phyloP scores from a whole-genome alignment of 2,329 filamentous ascomycete species.

The Ophiostoma sp. region DNA sequence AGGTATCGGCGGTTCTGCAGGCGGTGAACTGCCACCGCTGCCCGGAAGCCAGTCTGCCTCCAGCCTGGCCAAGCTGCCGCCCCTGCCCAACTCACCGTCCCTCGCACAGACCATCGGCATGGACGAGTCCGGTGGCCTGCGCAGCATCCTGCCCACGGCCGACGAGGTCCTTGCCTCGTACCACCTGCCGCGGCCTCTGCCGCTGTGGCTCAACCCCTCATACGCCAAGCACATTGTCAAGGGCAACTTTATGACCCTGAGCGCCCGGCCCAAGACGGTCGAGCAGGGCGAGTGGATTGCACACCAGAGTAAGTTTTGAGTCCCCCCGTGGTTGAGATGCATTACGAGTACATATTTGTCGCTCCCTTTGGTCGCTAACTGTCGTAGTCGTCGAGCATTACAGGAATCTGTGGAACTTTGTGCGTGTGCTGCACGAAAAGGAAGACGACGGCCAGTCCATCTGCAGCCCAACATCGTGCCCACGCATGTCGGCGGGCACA shows the following conservation, averaged over 20 bases:
- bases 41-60: constrained; percentile 54
- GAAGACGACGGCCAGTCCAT: constrained; percentile 76
- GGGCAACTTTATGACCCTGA: constrained; percentile 96
- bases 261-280: constrained; percentile 87
- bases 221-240: constrained; percentile 88
- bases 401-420: constrained; percentile 83
- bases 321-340: neutral
- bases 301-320: constrained; percentile 69
- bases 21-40: constrained; percentile 43
- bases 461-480: constrained; percentile 81
- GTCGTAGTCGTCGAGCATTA: constrained; percentile 86
- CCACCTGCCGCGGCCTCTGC: constrained; percentile 65
- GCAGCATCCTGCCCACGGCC: constrained; percentile 36
- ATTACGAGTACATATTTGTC: neutral
- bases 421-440: constrained; percentile 82
- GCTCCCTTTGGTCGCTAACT: constrained; percentile 3
- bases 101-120: constrained; percentile 67
- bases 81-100: constrained; percentile 63
- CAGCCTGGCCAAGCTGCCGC: constrained; percentile 59
- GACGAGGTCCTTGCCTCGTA: constrained; percentile 61
- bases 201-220: constrained; percentile 72
- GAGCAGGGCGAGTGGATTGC: constrained; percentile 95
- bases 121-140: constrained; percentile 58
- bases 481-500: constrained; percentile 90
- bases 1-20: neutral